A percentile compares a stretch with the other conserved stretches of the same genome.
Evolutionary conservation across 2,329 filamentous ascomycete genomes (phyloP).

Genomic region (Didymella lethalis): DNA sequence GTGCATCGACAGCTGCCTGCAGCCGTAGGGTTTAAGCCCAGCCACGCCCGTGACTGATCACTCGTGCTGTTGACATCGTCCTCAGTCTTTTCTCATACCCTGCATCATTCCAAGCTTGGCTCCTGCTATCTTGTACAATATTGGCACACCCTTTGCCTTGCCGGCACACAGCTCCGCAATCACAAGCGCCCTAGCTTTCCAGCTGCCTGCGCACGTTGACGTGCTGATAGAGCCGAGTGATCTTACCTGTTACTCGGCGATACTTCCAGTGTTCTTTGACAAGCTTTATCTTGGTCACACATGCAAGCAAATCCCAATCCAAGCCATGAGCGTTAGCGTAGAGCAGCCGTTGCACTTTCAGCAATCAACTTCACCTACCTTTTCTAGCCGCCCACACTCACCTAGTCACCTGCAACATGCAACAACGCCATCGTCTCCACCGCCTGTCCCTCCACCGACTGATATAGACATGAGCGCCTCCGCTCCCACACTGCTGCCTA

Average conservation of each 20-base stretch:
- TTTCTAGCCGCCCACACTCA: slow-evolving; percentile 44
- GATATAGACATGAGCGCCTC: slow-evolving; percentile 49
- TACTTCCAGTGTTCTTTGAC: background rate
- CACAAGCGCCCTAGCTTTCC: background rate
- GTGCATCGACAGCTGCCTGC: slow-evolving; percentile 32
- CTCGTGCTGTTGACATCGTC: slow-evolving; percentile 3
- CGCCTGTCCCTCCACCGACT: slow-evolving; percentile 34
- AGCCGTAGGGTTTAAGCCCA: slow-evolving; percentile 32
- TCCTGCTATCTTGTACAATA: background rate
- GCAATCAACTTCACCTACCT: slow-evolving; percentile 45
- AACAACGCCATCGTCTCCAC: slow-evolving; percentile 38
- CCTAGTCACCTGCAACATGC: slow-evolving; percentile 40
- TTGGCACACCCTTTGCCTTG: slow-evolving; percentile 3
- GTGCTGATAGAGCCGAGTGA: background rate
- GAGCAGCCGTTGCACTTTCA: slow-evolving; percentile 51
- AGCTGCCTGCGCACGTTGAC: slow-evolving; percentile 5
- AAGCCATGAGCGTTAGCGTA: slow-evolving; percentile 52
- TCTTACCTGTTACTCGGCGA: background rate
- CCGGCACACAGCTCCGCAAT: slow-evolving; percentile 4
- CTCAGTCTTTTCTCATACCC: background rate
- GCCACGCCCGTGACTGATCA: slow-evolving; percentile 30
- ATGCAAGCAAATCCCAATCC: slow-evolving; percentile 10
- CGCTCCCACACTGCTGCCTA: slow-evolving; percentile 39
- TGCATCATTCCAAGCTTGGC: background rate
- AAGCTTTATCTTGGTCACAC: slow-evolving; percentile 14